Percentiles rank a stretch among this genome's conserved stretches.
Conservation (phyloP, 371 early-diverging fungal species). For the Rhizopus stolonifer region DNA sequence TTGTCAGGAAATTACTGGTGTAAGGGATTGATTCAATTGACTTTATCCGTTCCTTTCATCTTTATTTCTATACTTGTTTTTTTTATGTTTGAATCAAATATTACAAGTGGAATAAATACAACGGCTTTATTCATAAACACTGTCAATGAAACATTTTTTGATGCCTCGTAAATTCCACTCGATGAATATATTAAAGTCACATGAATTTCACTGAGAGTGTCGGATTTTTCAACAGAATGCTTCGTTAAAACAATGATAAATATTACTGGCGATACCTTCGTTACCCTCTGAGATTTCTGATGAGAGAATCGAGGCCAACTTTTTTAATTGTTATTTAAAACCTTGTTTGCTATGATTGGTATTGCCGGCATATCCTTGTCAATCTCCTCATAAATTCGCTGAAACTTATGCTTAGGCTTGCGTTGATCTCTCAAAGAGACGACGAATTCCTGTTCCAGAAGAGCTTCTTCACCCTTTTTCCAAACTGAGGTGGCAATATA, state of each 20-base stretch:
- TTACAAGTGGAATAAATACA: conserved; percentile 3
- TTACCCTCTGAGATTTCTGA: conserved; percentile 14
- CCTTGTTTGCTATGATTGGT: conserved; percentile 15
- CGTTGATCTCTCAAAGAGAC: conserved; percentile 18
- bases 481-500: conserved; percentile 16
- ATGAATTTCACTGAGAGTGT: conserved; percentile 9
- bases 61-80: not conserved
- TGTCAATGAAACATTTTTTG: conserved; percentile 10
- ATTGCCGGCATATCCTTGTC: conserved; percentile 15
- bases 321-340: conserved; percentile 16
- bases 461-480: conserved; percentile 15
- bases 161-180: conserved; percentile 11
- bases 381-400: conserved; percentile 13
- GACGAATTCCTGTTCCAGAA: conserved; percentile 12
- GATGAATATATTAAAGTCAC: not conserved
- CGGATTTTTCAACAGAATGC: conserved; percentile 17
- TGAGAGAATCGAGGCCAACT: conserved; percentile 12
- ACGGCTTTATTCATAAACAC: conserved; percentile 12
- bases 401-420: conserved; percentile 5
- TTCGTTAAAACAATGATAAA: conserved; percentile 14
- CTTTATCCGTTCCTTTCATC: not conserved
- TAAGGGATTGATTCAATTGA: not conserved
- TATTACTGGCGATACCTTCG: conserved; percentile 16
- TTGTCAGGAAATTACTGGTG: too few species aligned
- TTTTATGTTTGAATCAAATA: not conserved